Conservation (phyloP, 495 filamentous ascomycete genomes). For the Cercophora samala region DNA sequence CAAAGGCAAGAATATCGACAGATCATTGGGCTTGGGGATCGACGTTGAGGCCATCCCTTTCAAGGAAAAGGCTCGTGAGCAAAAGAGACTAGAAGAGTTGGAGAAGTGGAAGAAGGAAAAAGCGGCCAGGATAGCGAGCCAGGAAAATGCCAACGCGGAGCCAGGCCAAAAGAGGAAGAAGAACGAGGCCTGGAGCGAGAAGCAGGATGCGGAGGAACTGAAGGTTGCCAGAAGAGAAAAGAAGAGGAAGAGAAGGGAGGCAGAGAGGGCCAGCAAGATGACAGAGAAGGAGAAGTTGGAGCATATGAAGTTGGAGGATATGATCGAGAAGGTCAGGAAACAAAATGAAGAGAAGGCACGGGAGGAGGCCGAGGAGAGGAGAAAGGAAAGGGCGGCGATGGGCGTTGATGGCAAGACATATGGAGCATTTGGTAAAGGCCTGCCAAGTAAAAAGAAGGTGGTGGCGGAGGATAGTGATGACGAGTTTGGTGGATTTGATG, state of each 20-base stretch:
- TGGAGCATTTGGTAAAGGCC: not conserved
- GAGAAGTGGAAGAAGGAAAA: slow-evolving; percentile 32
- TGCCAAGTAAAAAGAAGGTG: slow-evolving; percentile 40
- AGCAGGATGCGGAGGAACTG: slow-evolving; percentile 66
- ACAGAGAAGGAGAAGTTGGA: slow-evolving; percentile 68
- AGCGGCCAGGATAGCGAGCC: slow-evolving; percentile 40
- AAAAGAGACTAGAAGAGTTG: slow-evolving; percentile 55
- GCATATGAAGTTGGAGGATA: slow-evolving; percentile 63
- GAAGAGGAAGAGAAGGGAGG: slow-evolving; percentile 69
- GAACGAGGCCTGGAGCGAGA: slow-evolving; percentile 76
- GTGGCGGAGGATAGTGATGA: slow-evolving; percentile 32
- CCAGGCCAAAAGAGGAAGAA: slow-evolving; percentile 46
- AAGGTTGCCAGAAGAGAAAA: slow-evolving; percentile 67
- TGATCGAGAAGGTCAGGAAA: slow-evolving; percentile 68
- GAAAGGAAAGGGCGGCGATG: slow-evolving; percentile 1
- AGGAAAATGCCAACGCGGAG: slow-evolving; percentile 43
- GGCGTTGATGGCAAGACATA: slow-evolving; percentile 52
- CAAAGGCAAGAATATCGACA: slow-evolving; percentile 62
- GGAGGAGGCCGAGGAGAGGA: slow-evolving; percentile 29
- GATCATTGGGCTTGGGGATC: slow-evolving; percentile 78
- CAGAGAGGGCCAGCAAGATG: slow-evolving; percentile 64
- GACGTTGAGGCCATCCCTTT: slow-evolving; percentile 67
- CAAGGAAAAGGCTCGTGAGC: slow-evolving; percentile 74
- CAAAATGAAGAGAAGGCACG: slow-evolving; percentile 47
- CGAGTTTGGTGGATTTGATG: slow-evolving; percentile 47